phyloP scores from a whole-genome alignment of 129 eudicot genomes.

The Heracleum sosnowskyi region DNA sequence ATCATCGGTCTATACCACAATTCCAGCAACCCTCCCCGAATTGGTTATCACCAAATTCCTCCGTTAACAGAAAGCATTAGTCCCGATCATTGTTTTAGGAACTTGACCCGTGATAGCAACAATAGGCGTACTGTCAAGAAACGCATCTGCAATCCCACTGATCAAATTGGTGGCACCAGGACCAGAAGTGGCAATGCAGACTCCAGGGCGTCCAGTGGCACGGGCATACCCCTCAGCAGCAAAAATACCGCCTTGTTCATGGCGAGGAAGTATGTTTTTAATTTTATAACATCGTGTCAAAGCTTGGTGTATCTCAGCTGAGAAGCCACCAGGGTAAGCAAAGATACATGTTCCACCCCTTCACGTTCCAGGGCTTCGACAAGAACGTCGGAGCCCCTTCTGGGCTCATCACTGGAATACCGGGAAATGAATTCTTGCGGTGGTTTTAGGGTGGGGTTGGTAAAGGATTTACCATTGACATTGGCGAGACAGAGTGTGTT shows the following conservation, averaged over 20 bases:
- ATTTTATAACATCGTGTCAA: conserved; percentile 50
- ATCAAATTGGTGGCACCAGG: conserved; percentile 90
- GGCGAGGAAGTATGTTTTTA: conserved; percentile 69
- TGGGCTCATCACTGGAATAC: conserved; percentile 32
- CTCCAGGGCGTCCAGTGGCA: conserved; percentile 64
- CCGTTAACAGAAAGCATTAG: too few species aligned
- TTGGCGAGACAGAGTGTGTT: not conserved
- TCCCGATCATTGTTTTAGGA: conserved; percentile 74
- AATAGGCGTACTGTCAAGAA: conserved; percentile 54
- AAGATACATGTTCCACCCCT: conserved; percentile 52
- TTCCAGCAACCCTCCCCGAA: too few species aligned
- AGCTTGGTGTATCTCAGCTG: conserved; percentile 64
- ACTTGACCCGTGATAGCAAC: conserved; percentile 87
- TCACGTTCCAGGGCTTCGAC: conserved; percentile 64
- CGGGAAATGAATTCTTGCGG: conserved; percentile 28
- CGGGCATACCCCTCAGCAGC: conserved; percentile 95
- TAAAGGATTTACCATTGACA: conserved; percentile 15
- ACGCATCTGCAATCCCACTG: conserved; percentile 68
- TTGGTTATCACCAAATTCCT: too few species aligned
- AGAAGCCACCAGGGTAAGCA: conserved; percentile 61
- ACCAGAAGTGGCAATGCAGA: conserved; percentile 82
- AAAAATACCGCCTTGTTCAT: conserved; percentile 82
- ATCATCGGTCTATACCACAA: too few species aligned
- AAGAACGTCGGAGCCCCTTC: conserved; percentile 54
- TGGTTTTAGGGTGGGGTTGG: not conserved